These are phyloP conservation scores for Aeminium ludgeri DNA, from an alignment of 495 filamentous ascomycete genomes.

Conservation along the genomic window DNA sequence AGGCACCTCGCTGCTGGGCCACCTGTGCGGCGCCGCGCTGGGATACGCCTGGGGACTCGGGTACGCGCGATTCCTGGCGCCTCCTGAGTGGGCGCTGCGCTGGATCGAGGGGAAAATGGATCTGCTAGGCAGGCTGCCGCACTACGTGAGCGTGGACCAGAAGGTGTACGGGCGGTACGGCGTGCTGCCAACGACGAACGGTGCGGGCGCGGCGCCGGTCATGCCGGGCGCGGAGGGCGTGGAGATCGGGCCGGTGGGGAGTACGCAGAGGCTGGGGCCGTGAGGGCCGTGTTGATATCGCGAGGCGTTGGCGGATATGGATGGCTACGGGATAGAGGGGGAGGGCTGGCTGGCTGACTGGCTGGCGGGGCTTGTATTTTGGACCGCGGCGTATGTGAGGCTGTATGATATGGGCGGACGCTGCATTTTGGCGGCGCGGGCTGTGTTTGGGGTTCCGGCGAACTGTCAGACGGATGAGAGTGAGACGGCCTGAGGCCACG, in stretches of 20 bases:
- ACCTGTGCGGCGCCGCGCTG: slow-evolving; percentile 61
- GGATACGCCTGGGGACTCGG: slow-evolving; percentile 78
- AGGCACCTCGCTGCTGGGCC: slow-evolving; percentile 67
- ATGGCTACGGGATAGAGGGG: neutral
- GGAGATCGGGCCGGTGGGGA: slow-evolving; percentile 1
- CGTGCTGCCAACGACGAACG: slow-evolving; percentile 49
- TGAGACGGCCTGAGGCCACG: too few relatives aligned
- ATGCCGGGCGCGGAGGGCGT: slow-evolving; percentile 8
- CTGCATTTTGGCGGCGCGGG: neutral
- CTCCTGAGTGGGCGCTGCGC: slow-evolving; percentile 62
- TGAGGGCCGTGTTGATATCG: neutral
- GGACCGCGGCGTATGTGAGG: neutral
- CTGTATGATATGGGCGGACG: neutral
- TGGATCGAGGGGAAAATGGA: slow-evolving; percentile 78
- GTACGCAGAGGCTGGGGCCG: slow-evolving; percentile 15
- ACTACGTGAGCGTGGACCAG: slow-evolving; percentile 84
- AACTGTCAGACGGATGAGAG: too few relatives aligned
- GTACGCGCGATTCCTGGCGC: slow-evolving; percentile 69
- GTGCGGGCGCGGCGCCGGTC: slow-evolving; percentile 1
- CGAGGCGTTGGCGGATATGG: neutral
- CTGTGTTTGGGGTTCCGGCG: neutral
- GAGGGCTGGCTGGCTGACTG: neutral
- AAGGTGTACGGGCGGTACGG: slow-evolving; percentile 94
- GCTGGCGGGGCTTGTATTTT: neutral
- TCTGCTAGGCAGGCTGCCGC: slow-evolving; percentile 60